Evolutionary conservation across 2,329 filamentous ascomycete species (phyloP).

Genomic region (Cladosporium sp.): DNA sequence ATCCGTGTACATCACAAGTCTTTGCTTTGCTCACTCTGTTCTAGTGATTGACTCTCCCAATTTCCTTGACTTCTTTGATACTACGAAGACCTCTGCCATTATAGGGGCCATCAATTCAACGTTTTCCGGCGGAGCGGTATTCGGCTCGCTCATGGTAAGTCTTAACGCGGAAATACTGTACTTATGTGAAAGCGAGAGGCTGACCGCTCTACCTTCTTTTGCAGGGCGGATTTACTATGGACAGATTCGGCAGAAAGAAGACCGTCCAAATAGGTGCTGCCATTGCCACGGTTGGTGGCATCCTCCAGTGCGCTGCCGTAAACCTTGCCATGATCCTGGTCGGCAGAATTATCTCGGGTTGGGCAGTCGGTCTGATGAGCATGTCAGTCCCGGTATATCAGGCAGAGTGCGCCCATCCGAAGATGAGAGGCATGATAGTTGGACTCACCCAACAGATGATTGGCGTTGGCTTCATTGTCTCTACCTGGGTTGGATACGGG

Average conservation of each 20-base stretch:
- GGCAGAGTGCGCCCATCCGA: slow-evolving; percentile 55
- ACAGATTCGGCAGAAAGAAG: slow-evolving; percentile 54
- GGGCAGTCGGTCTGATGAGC: slow-evolving; percentile 54
- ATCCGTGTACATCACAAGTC: no score
- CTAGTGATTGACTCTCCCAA: slow-evolving; percentile 48
- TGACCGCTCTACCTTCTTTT: background rate
- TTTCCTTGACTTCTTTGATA: slow-evolving; percentile 55
- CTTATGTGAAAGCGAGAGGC: background rate
- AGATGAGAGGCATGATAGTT: slow-evolving; percentile 54
- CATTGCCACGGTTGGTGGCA: slow-evolving; percentile 55
- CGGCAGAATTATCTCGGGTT: slow-evolving; percentile 56
- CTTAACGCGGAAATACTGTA: slow-evolving; percentile 13
- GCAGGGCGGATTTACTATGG: slow-evolving; percentile 50
- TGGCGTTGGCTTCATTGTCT: slow-evolving; percentile 54
- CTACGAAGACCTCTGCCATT: slow-evolving; percentile 31
- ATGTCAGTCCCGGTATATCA: slow-evolving; percentile 61
- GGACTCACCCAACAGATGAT: slow-evolving; percentile 55
- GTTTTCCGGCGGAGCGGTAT: slow-evolving; percentile 8
- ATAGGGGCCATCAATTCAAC: slow-evolving; percentile 42
- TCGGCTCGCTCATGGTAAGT: slow-evolving; percentile 44
- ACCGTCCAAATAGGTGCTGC: slow-evolving; percentile 57
- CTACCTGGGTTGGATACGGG: slow-evolving; percentile 49
- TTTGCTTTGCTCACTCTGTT: background rate
- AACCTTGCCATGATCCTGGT: slow-evolving; percentile 53
- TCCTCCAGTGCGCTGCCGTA: slow-evolving; percentile 55